A percentile compares a stretch with the other conserved stretches of the same genome.
phyloP scores from a whole-genome alignment of 2,329 filamentous ascomycete genomes.

The Fusarium pseudocircinatum region DNA sequence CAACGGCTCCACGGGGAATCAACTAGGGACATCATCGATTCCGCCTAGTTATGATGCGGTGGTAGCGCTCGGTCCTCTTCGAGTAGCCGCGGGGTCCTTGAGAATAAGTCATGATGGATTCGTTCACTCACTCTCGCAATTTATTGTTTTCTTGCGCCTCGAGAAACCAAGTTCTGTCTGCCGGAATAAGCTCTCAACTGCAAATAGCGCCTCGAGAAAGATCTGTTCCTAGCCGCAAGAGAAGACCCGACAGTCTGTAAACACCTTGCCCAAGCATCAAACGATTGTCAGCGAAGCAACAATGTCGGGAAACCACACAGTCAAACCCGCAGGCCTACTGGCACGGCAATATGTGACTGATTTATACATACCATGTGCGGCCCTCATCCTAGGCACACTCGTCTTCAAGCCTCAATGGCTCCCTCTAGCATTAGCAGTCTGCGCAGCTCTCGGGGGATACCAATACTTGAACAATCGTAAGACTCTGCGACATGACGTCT shows the following conservation, averaged over 20 bases:
- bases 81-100: background rate
- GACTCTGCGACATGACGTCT: background rate
- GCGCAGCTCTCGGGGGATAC: background rate
- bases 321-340: background rate
- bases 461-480: background rate
- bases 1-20: background rate
- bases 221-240: background rate
- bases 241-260: background rate
- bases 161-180: no score
- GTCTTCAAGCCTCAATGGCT: background rate
- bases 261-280: background rate
- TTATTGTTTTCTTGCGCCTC: background rate
- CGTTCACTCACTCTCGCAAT: background rate
- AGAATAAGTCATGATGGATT: background rate
- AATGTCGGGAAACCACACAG: background rate
- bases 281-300: background rate
- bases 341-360: background rate
- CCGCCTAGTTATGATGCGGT: background rate
- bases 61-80: background rate
- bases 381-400: background rate
- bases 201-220: background rate
- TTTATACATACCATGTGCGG: background rate
- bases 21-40: background rate
- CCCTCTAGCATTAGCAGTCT: background rate
- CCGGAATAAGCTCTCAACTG: no score